Evolutionary conservation across 2,329 filamentous ascomycete species (phyloP).

Genomic region (Clonostachys byssicola): DNA sequence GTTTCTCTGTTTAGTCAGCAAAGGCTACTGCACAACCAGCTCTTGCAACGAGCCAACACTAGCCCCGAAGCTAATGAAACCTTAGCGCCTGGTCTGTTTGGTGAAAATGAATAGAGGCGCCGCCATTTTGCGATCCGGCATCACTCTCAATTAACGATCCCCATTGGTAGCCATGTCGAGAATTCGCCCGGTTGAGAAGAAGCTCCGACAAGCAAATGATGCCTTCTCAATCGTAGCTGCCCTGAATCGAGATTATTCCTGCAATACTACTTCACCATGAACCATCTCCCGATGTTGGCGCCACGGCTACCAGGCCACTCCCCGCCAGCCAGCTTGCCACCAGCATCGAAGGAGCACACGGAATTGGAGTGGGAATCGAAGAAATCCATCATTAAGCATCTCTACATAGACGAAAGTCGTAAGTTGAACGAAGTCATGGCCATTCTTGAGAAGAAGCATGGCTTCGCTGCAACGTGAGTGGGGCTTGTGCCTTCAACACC

Average conservation of each 20-base stretch:
- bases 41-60: too few relatives aligned
- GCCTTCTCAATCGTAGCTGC: too few relatives aligned
- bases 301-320: constrained; percentile 22
- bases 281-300: constrained; percentile 19
- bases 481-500: neutral
- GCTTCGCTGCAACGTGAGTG: constrained; percentile 30
- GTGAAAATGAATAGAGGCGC: too few relatives aligned
- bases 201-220: too few relatives aligned
- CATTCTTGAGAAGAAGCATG: constrained; percentile 23
- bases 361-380: constrained; percentile 26
- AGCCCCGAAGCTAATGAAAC: too few relatives aligned
- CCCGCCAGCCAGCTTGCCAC: constrained; percentile 12
- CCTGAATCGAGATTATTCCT: too few relatives aligned
- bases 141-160: neutral
- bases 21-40: too few relatives aligned
- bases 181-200: too few relatives aligned
- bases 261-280: constrained; percentile 8
- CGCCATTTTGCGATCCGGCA: neutral
- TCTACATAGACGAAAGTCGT: constrained; percentile 27
- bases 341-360: constrained; percentile 24
- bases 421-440: constrained; percentile 29
- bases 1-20: too few relatives aligned
- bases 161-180: too few relatives aligned
- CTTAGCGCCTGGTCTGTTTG: too few relatives aligned
- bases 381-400: constrained; percentile 20